A percentile compares a stretch with the other conserved stretches of the same genome.
These are phyloP conservation scores for Dalechampia spathulata DNA, from an alignment of 441 rosid species.

Conservation along the genomic window DNA sequence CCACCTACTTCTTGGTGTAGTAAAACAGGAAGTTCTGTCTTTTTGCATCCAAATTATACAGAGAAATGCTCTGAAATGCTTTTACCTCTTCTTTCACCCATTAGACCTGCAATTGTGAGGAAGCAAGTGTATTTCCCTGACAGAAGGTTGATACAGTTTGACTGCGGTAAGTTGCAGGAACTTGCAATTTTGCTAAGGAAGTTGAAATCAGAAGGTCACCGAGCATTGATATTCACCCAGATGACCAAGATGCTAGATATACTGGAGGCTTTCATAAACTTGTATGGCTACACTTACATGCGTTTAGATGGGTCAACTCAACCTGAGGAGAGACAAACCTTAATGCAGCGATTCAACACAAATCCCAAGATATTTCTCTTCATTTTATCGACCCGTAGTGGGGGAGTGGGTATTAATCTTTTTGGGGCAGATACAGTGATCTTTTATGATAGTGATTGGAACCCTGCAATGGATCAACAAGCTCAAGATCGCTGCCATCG, in stretches of 20 bases:
- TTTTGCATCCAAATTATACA: conserved; percentile 52
- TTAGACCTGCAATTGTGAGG: conserved; percentile 96
- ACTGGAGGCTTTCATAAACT: conserved; percentile 93
- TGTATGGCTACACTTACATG: conserved; percentile 99
- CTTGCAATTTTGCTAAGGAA: conserved; percentile 86
- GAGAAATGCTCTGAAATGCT: conserved; percentile 61
- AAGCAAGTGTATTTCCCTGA: conserved; percentile 98
- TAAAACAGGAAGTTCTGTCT: conserved; percentile 52
- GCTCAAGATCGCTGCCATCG: conserved; percentile 99
- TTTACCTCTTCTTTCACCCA: conserved; percentile 75
- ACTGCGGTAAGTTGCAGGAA: conserved; percentile 99
- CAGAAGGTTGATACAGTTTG: conserved; percentile 96
- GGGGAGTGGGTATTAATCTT: conserved; percentile 98
- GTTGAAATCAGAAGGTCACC: conserved; percentile 92
- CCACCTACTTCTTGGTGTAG: conserved; percentile 88
- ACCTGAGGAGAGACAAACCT: conserved; percentile 98
- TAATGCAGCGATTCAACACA: conserved; percentile 99
- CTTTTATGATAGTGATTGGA: conserved; percentile 99
- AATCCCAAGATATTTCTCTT: conserved; percentile 98
- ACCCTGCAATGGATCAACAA: conserved; percentile 99
- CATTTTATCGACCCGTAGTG: conserved; percentile 98
- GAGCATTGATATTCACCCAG: conserved; percentile 98
- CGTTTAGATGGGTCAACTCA: conserved; percentile 99
- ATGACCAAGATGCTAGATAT: conserved; percentile 99
- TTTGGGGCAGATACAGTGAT: conserved; percentile 99